phyloP scores from a whole-genome alignment of 352 stramenopile genomes.

The Phytophthora gonapodyides region DNA sequence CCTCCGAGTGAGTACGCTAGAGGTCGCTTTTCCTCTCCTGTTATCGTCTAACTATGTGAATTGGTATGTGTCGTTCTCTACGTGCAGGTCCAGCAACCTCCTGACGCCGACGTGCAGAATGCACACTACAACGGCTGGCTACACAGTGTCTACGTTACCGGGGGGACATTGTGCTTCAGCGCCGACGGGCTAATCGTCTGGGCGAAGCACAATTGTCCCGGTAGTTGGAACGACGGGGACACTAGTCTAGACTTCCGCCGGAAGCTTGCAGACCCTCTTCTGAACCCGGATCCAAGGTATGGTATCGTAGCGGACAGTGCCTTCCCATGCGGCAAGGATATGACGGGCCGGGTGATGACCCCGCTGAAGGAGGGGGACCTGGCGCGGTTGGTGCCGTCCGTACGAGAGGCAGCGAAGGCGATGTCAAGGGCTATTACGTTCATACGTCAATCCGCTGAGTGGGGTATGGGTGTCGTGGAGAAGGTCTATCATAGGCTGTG shows the following conservation, averaged over 20 bases:
- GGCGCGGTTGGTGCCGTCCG: neutral
- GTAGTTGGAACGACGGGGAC: conserved; percentile 24
- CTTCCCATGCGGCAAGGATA: neutral
- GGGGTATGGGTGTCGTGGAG: neutral
- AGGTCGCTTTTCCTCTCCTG: neutral
- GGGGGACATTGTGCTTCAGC: conserved; percentile 22
- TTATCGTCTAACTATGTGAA: neutral
- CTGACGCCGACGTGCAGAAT: conserved; percentile 3
- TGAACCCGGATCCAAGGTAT: neutral
- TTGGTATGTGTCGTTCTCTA: neutral
- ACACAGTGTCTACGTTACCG: conserved; percentile 16
- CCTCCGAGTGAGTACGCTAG: neutral
- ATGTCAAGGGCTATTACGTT: neutral
- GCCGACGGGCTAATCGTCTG: conserved; percentile 19
- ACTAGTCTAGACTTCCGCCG: conserved; percentile 1
- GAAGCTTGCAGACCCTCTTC: conserved; percentile 2
- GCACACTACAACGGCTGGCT: conserved; percentile 13
- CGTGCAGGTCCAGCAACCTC: neutral
- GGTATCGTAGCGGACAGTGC: conserved; percentile 12
- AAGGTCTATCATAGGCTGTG: neutral
- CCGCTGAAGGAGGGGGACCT: conserved; percentile 4
- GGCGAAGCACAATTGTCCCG: conserved; percentile 18
- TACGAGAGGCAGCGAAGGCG: neutral
- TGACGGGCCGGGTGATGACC: neutral
- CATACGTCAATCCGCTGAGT: neutral